Percentiles rank a stretch among this genome's conserved stretches.
phyloP scores from a whole-genome alignment of 805 yeast species.

The Teunomyces aglyptinius region DNA sequence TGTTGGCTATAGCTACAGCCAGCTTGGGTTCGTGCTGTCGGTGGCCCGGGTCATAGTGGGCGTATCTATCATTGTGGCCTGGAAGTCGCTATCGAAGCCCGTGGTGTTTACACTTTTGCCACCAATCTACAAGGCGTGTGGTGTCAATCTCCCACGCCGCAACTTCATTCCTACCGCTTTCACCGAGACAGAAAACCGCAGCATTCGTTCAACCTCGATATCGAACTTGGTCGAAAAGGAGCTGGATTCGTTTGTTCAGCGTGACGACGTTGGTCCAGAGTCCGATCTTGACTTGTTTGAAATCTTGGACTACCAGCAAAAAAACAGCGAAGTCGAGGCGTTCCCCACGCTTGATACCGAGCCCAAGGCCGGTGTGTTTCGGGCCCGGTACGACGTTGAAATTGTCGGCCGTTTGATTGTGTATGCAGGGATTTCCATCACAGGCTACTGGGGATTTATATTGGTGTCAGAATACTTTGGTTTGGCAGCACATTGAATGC shows the following conservation, averaged over 20 bases:
- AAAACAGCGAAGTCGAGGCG: constrained; percentile 6
- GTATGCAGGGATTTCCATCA: constrained; percentile 74
- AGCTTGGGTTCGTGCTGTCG: constrained; percentile 43
- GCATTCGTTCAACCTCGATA: constrained; percentile 38
- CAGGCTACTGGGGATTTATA: constrained; percentile 48
- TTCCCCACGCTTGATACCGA: constrained; percentile 29
- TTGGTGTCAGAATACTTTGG: constrained; percentile 18
- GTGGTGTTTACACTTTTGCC: constrained; percentile 55
- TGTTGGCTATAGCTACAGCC: constrained; percentile 40
- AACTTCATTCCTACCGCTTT: constrained; percentile 39
- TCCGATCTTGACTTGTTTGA: constrained; percentile 43
- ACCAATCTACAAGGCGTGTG: constrained; percentile 51
- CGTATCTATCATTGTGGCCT: constrained; percentile 54
- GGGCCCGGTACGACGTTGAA: constrained; percentile 68
- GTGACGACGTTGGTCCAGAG: constrained; percentile 35
- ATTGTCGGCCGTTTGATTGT: constrained; percentile 74
- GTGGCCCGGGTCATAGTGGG: constrained; percentile 59
- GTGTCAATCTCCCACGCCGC: constrained; percentile 38
- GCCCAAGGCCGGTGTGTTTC: constrained; percentile 46
- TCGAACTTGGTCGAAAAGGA: constrained; percentile 29
- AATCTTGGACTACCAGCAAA: constrained; percentile 31
- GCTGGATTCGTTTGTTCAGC: constrained; percentile 7
- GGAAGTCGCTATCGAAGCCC: constrained; percentile 79
- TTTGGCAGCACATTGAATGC: constrained; percentile 5
- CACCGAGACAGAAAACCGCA: constrained; percentile 28